Evolutionary conservation across 2,329 filamentous ascomycete species (phyloP).

Genomic region (Sporothrix pseudoabietina): DNA sequence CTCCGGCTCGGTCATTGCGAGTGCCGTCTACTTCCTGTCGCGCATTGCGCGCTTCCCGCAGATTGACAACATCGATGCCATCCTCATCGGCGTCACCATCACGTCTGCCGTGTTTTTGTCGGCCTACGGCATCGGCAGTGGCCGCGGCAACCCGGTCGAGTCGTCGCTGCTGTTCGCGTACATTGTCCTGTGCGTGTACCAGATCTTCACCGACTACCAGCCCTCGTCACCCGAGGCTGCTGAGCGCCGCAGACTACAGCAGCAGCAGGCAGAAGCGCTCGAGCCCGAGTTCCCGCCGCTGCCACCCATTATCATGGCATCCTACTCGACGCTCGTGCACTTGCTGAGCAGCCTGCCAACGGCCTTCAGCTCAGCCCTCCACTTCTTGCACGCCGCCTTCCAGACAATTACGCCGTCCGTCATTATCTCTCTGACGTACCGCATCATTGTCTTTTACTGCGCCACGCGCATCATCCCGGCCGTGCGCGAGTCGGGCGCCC

Average conservation of each 20-base stretch:
- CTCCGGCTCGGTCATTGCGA: conserved; percentile 89
- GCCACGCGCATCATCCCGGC: conserved; percentile 95
- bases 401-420: conserved; percentile 95
- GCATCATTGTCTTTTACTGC: conserved; percentile 92
- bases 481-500: conserved; percentile 81
- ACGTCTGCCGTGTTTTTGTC: conserved; percentile 91
- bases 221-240: conserved; percentile 62
- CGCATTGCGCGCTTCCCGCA: conserved; percentile 90
- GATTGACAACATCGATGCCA: conserved; percentile 88
- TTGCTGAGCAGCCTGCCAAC: conserved; percentile 80
- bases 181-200: conserved; percentile 96
- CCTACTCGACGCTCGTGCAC: conserved; percentile 87
- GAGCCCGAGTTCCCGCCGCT: conserved; percentile 95
- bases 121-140: conserved; percentile 90
- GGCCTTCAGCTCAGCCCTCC: conserved; percentile 79
- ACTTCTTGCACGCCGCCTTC: conserved; percentile 86
- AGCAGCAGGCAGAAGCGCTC: conserved; percentile 43
- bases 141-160: conserved; percentile 91
- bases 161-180: conserved; percentile 95
- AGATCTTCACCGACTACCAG: conserved; percentile 98
- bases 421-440: conserved; percentile 91
- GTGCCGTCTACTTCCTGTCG: conserved; percentile 95
- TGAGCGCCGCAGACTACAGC: conserved; percentile 53
- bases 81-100: conserved; percentile 87
- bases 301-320: conserved; percentile 97